Percentiles rank a stretch among this genome's conserved stretches.
Conservation (phyloP, 371 early-diverging fungal genomes). For the Actinomortierella ambigua region DNA sequence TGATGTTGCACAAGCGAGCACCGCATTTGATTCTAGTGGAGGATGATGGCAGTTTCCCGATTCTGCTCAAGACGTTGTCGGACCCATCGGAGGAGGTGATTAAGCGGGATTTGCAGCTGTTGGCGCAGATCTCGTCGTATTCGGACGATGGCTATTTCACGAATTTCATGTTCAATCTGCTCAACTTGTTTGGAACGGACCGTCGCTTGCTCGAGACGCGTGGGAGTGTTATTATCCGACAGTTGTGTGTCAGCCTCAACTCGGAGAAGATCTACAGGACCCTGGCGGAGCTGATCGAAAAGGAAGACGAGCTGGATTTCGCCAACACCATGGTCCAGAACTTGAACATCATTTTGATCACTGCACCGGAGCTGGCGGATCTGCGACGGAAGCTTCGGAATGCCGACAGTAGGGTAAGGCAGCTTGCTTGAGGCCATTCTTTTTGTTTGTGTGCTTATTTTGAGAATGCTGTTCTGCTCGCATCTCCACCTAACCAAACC, state of each 20-base stretch:
- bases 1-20: constrained; percentile 89
- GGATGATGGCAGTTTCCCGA: constrained; percentile 82
- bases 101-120: constrained; percentile 82
- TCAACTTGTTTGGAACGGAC: constrained; percentile 87
- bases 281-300: constrained; percentile 82
- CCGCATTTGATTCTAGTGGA: constrained; percentile 75
- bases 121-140: constrained; percentile 88
- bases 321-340: constrained; percentile 93
- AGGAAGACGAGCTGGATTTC: constrained; percentile 87
- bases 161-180: constrained; percentile 77
- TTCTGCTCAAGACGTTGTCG: constrained; percentile 81
- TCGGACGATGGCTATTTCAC: constrained; percentile 81
- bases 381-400: constrained; percentile 73
- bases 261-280: constrained; percentile 86
- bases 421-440: neutral
- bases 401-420: constrained; percentile 63
- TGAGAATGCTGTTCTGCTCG: neutral
- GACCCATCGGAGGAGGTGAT: constrained; percentile 90
- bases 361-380: constrained; percentile 87
- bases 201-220: constrained; percentile 82
- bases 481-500: no score
- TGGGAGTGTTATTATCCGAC: constrained; percentile 87
- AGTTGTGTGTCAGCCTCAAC: constrained; percentile 83
- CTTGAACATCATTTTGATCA: constrained; percentile 88
- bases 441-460: neutral